Percentiles rank a stretch among this genome's conserved stretches.
These are phyloP conservation scores for Corymbia maculata DNA, from an alignment of 345 rosid genomes.

Conservation along the genomic window DNA sequence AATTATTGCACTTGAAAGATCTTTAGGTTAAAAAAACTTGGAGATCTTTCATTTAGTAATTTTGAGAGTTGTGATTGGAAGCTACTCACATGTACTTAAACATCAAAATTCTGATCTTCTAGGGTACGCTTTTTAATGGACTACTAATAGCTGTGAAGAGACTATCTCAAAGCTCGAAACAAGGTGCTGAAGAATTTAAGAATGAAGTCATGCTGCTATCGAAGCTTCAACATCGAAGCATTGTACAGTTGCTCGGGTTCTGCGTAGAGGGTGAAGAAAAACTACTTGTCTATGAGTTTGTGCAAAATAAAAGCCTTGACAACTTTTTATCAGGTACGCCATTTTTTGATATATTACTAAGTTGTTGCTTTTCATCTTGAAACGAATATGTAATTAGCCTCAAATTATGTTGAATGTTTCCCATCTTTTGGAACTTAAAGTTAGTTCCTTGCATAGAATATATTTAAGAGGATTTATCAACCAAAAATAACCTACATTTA, in stretches of 20 bases:
- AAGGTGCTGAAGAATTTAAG: constrained; percentile 11
- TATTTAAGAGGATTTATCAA: background rate
- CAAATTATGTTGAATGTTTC: background rate
- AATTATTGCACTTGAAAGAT: background rate
- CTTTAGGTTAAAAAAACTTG: background rate
- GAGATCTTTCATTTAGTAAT: background rate
- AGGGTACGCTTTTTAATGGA: constrained; percentile 30
- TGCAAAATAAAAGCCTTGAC: background rate
- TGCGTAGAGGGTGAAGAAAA: background rate
- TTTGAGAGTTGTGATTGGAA: background rate
- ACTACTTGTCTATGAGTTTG: background rate
- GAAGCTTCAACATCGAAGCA: background rate
- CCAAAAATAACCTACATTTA: background rate
- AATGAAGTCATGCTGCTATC: background rate
- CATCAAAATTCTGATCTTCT: background rate
- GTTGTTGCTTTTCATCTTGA: background rate
- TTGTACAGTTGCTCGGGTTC: background rate
- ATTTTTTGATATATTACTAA: background rate
- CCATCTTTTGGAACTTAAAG: background rate
- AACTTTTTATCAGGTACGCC: background rate
- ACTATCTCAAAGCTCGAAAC: constrained; percentile 17
- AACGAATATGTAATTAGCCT: background rate
- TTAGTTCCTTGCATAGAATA: background rate
- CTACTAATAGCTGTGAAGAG: constrained; percentile 37
- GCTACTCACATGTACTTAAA: background rate